A percentile compares a stretch with the other conserved stretches of the same genome.
phyloP scores from a whole-genome alignment of 2,329 filamentous ascomycete species.

The Pseudonectria foliicola region DNA sequence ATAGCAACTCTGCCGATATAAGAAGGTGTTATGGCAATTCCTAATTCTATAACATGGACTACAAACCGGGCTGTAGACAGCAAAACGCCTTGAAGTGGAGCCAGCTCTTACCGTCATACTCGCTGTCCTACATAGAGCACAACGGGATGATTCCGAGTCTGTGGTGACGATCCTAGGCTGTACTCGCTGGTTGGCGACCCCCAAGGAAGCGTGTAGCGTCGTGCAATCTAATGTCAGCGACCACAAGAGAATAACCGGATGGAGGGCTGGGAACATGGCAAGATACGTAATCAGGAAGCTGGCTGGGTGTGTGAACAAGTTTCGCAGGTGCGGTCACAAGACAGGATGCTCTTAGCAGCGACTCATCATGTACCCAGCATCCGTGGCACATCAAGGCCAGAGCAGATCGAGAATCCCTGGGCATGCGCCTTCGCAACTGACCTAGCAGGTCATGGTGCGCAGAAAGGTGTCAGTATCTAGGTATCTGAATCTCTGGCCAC shows the following conservation, averaged over 20 bases:
- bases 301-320: constrained; percentile 40
- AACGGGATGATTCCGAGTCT: constrained; percentile 30
- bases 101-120: constrained; percentile 27
- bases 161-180: constrained; percentile 45
- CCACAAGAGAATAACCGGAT: constrained; percentile 42
- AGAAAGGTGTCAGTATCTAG: constrained; percentile 29
- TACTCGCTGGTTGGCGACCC: constrained; percentile 47
- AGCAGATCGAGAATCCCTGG: constrained; percentile 39
- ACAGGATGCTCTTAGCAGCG: constrained; percentile 34
- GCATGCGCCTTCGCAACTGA: constrained; percentile 45
- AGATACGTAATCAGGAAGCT: constrained; percentile 35
- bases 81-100: constrained; percentile 29
- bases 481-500: constrained; percentile 41
- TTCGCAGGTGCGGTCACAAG: constrained; percentile 6
- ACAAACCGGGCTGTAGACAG: constrained; percentile 28
- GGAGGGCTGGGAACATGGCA: constrained; percentile 43
- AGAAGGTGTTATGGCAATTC: constrained; percentile 42
- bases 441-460: constrained; percentile 17
- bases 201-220: constrained; percentile 25
- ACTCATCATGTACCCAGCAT: constrained; percentile 46
- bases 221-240: constrained; percentile 41
- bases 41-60: constrained; percentile 39
- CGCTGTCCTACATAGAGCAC: constrained; percentile 34
- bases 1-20: constrained; percentile 30
- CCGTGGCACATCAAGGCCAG: constrained; percentile 31